Base-by-base conservation (phyloP, 345 rosid species). In the Rhizophora mangle region DNA sequence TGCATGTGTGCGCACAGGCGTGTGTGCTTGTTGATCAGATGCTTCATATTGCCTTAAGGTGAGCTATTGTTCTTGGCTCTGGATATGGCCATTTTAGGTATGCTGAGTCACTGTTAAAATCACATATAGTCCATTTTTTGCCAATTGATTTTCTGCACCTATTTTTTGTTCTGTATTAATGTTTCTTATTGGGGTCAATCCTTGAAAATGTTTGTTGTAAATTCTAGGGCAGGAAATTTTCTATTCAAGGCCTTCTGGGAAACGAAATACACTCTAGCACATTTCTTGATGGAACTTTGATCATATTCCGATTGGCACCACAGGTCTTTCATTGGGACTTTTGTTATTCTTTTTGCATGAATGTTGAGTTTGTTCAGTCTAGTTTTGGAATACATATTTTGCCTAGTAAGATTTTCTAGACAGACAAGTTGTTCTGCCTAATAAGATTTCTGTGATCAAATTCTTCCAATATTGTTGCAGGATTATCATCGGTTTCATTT, bases 221-320 rank as follows among this genome's bases (percentile, higher is more conserved):
- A 43, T 71, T 78, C 11, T 47, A 91, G 96, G 98, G 97, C 18
- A 81, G 82, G 68, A 94, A 89, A 79, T 94, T 94, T 80, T 94
- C 97, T 24, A 78, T 89, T 62, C 84, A 78, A 83, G 98, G 98
- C 20, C 96, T 94, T 62, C 71, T 94, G 69, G 98, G 97, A 76
- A 81, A 79, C n/a, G 82, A 78, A 68, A 70, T 82, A 69, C 8
- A 74, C 78, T 82, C 90, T 31, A 68, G 75, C 61, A 60, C 81
- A 37, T 91, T 91, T 65, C 22, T 82, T 71, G 86, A 89, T 80
- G 97, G 97, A 76, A 71, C 85, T 75, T 62, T 94, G 81, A 91
- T 94, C 78, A 89, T 91, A 80, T 91, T 91, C 69, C 78, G 97
- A 62, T 80, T 94, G 86, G 98, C 98, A 6, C 98, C 96, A 26